Evolutionary conservation across 2,329 filamentous ascomycete species (phyloP).

Genomic region (Chrysosporium keratinophilum): DNA sequence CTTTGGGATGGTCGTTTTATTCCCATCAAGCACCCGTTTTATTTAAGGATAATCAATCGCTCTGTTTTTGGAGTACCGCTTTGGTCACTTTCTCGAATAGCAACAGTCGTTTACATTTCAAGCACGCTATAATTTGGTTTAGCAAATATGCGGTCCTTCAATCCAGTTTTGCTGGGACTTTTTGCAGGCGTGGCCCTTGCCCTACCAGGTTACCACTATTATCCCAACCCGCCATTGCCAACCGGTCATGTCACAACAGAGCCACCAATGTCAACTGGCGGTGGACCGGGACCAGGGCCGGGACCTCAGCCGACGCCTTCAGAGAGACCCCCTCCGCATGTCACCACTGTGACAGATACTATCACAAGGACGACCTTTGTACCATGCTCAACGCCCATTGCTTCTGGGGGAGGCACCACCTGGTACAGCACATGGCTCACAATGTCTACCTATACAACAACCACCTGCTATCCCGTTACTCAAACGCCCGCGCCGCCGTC

Average conservation of each 20-base stretch:
- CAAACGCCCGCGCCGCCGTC: conserved; percentile 12
- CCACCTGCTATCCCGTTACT: conserved; percentile 23
- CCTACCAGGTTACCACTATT: conserved; percentile 1
- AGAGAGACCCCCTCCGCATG: background rate
- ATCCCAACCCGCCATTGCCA: conserved; percentile 6
- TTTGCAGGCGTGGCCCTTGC: conserved; percentile 5
- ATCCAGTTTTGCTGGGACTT: conserved; percentile 1
- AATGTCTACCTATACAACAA: conserved; percentile 23
- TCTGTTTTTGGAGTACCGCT: background rate
- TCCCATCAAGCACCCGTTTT: background rate
- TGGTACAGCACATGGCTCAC: conserved; percentile 29
- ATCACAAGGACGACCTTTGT: conserved; percentile 26
- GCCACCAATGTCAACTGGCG: conserved; percentile 7
- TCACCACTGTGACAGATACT: conserved; percentile 19
- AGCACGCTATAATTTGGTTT: background rate
- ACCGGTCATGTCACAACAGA: background rate
- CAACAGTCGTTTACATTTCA: background rate
- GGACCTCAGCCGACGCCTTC: background rate
- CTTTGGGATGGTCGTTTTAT: conserved; percentile 6
- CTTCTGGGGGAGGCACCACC: conserved; percentile 22
- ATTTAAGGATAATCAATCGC: background rate
- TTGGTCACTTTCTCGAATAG: too few relatives aligned
- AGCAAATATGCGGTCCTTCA: conserved; percentile 3
- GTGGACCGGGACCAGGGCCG: conserved; percentile 5
- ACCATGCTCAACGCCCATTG: conserved; percentile 27